Conservation (phyloP, 805 yeast genomes). For the Saturnispora ahearnii region DNA sequence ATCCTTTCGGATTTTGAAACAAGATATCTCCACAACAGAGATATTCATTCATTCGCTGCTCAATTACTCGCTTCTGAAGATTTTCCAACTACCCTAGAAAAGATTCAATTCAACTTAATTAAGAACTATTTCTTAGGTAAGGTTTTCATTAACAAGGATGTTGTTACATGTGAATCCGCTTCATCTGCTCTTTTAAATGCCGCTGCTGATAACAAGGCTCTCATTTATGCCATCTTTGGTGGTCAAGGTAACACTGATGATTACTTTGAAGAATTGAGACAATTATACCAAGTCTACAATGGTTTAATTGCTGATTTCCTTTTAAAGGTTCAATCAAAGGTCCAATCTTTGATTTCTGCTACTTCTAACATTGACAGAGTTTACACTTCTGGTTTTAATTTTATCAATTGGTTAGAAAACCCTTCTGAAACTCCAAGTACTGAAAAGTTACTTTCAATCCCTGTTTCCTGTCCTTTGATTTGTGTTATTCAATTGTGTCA, state of each 20-base stretch:
- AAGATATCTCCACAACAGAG: slow-evolving; percentile 62
- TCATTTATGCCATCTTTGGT: slow-evolving; percentile 84
- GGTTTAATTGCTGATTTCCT: slow-evolving; percentile 68
- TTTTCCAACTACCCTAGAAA: slow-evolving; percentile 57
- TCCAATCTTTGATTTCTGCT: slow-evolving; percentile 58
- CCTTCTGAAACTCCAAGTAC: slow-evolving; percentile 84
- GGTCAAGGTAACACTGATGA: slow-evolving; percentile 99
- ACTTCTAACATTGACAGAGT: slow-evolving; percentile 76
- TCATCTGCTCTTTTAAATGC: slow-evolving; percentile 46
- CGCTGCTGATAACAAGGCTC: slow-evolving; percentile 46
- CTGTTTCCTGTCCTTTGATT: slow-evolving; percentile 94
- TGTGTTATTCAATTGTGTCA: slow-evolving; percentile 94
- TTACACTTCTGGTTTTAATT: slow-evolving; percentile 88
- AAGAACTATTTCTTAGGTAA: slow-evolving; percentile 58
- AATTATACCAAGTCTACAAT: slow-evolving; percentile 66
- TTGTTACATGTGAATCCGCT: slow-evolving; percentile 2
- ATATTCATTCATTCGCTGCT: slow-evolving; percentile 86
- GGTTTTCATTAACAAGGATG: slow-evolving; percentile 22
- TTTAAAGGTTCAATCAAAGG: slow-evolving; percentile 54
- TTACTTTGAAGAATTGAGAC: slow-evolving; percentile 92
- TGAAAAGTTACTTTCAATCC: slow-evolving; percentile 82
- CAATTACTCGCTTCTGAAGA: slow-evolving; percentile 47
- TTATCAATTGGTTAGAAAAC: slow-evolving; percentile 76
- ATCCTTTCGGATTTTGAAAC: slow-evolving; percentile 79
- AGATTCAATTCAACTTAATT: slow-evolving; percentile 62